Evolutionary conservation across 441 rosid species (phyloP), one percentile per base, ranked within the genome.

Genomic region (Populus hybrid): DNA sequence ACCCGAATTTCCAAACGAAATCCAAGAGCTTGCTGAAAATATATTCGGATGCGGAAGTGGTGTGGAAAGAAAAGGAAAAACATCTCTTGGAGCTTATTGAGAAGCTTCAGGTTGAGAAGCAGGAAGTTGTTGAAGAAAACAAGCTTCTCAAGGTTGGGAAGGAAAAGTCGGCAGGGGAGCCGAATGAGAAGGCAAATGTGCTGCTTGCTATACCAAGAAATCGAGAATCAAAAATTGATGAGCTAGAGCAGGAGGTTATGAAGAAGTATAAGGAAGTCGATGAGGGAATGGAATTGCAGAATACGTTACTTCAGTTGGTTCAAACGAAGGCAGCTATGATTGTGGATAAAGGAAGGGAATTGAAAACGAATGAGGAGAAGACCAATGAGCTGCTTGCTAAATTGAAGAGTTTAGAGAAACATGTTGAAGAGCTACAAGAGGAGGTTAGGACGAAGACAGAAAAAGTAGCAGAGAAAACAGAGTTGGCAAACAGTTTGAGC

Each of bases 1-100:
- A 84, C 84, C 97, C 96, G 26, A 86, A 83, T 61, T 87, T 93
- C 76, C 94, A 88, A 79, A 80, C 89, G 12, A 92, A 81, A 73
- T 81, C 87, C 66, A 90, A 83, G 87, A 79, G 81, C 76, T 79
- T 90, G 64, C 89, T 85, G 75, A 88, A 87, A 12, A 79, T 89
- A 71, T 88, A 81, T 77, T 67, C 86, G 6, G 92, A 90, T 66
- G 90, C 88, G 64, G 93, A 86, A 76, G 89, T 83, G 66, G 72
- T 77, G 0, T 95, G 91, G 91, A 89, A 81, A 83, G 90, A 87
- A 71, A 89, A 80, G 82, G 94, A 91, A 83, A 86, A 80, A 1
- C 68, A 72, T 75, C 76, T 91, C 66, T 74, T 86, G 56, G 81
- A 80, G 9, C 86, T 85, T 65, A 78, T 94, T 40, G 86, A 90